Evolutionary conservation across 257 asterid genomes (phyloP).

Genomic region (Capsicum rhomboideum): DNA sequence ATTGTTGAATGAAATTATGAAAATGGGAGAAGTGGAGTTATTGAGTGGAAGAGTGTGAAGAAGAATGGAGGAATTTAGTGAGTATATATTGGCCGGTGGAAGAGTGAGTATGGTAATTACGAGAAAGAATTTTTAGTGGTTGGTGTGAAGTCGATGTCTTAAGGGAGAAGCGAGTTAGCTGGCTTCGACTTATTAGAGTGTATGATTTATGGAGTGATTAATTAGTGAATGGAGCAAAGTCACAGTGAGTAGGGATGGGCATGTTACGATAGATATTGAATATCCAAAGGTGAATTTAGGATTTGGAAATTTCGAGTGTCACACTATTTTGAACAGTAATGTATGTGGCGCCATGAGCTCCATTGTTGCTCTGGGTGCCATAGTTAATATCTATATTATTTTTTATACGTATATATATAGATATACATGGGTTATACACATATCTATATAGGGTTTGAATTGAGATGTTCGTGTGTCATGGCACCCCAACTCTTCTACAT

Average conservation of each 20-base stretch:
- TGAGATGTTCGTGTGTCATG: no score
- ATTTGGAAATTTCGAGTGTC: no score
- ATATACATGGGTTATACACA: no score
- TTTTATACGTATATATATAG: no score
- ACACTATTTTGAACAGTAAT: no score
- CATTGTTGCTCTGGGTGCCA: no score
- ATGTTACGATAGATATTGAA: no score
- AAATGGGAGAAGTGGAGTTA: neutral
- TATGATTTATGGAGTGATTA: neutral
- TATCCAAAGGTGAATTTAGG: no score
- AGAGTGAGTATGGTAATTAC: neutral
- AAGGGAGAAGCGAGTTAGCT: constrained; percentile 21
- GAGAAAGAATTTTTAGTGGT: neutral
- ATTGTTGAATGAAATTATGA: neutral
- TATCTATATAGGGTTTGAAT: no score
- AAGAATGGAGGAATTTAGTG: neutral
- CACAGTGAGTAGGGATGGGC: neutral
- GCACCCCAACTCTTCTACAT: no score
- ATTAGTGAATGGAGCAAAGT: neutral
- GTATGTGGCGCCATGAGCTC: no score
- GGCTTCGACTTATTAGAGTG: constrained; percentile 13
- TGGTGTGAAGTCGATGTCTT: constrained; percentile 41
- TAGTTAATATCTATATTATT: no score
- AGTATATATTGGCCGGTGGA: neutral
- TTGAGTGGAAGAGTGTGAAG: neutral